Evolutionary conservation across 495 filamentous ascomycete species (phyloP).

Genomic region (Lasiosphaeriaceae sp.): DNA sequence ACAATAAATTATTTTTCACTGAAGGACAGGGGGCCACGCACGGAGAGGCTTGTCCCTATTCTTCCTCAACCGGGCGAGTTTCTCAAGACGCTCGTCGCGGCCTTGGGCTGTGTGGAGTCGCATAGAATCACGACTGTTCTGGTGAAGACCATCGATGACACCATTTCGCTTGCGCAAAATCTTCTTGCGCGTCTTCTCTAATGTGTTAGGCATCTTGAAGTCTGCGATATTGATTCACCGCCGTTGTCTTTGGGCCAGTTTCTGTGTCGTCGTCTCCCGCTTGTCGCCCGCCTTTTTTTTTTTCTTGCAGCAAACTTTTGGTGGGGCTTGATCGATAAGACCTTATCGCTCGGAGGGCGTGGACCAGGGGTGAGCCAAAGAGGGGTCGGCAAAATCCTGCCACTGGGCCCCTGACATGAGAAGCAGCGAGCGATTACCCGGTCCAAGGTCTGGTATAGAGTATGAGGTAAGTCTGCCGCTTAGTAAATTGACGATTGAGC

Average conservation of each 20-base stretch:
- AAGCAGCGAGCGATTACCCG: no score
- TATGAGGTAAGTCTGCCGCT: no score
- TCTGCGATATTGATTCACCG: neutral
- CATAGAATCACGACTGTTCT: slow-evolving; percentile 75
- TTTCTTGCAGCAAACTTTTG: neutral
- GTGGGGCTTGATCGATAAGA: slow-evolving; percentile 28
- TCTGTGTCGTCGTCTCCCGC: neutral
- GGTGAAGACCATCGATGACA: slow-evolving; percentile 65
- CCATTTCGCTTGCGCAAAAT: slow-evolving; percentile 74
- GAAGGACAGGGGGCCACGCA: slow-evolving; percentile 32
- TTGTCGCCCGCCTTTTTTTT: neutral
- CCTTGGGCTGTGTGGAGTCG: slow-evolving; percentile 68
- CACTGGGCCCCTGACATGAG: no score
- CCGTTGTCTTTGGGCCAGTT: neutral
- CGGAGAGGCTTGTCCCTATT: slow-evolving; percentile 67
- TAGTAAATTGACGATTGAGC: no score
- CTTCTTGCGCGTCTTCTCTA: slow-evolving; percentile 79
- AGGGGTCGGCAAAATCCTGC: no score
- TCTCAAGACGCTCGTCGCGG: slow-evolving; percentile 72
- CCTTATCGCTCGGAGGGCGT: neutral
- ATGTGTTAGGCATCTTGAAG: slow-evolving; percentile 65
- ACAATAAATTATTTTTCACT: neutral
- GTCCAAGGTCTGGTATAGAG: no score
- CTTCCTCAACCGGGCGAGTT: slow-evolving; percentile 55
- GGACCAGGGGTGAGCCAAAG: neutral